These are phyloP conservation scores for Mediolabrus comicus DNA, from an alignment of 108 stramenopile genomes.

Conservation along the genomic window DNA sequence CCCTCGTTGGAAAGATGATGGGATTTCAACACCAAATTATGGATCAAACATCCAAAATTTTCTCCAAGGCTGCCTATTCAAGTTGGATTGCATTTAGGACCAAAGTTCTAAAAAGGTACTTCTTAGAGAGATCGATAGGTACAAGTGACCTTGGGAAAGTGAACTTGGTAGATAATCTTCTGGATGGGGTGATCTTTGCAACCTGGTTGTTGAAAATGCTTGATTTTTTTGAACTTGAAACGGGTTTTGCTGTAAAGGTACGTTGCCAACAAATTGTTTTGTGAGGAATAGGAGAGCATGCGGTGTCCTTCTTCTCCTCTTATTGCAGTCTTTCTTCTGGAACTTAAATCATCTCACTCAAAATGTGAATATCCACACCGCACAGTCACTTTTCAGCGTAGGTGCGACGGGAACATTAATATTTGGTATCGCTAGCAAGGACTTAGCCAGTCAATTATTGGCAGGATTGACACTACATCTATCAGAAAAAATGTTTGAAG, in stretches of 20 bases:
- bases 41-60: slow-evolving; percentile 17
- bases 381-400: slow-evolving; percentile 37
- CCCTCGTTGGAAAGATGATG: slow-evolving; percentile 16
- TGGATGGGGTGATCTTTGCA: slow-evolving; percentile 42
- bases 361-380: no score
- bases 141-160: slow-evolving; percentile 43
- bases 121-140: slow-evolving; percentile 31
- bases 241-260: slow-evolving; percentile 54
- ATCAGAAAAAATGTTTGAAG: slow-evolving; percentile 62
- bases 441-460: slow-evolving; percentile 54
- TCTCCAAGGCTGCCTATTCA: slow-evolving; percentile 51
- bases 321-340: no score
- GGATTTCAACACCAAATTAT: slow-evolving; percentile 16
- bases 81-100: slow-evolving; percentile 50
- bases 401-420: slow-evolving; percentile 45
- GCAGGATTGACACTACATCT: slow-evolving; percentile 58
- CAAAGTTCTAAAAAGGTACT: slow-evolving; percentile 38
- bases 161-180: slow-evolving; percentile 53
- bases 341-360: no score
- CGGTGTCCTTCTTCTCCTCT: slow-evolving; percentile 5
- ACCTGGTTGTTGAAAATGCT: slow-evolving; percentile 37
- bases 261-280: not conserved
- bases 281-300: not conserved
- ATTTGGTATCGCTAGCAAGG: slow-evolving; percentile 61
- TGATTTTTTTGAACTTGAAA: slow-evolving; percentile 58